Evolutionary conservation across 2,329 filamentous ascomycete genomes (phyloP).

Genomic region (Teratosphaeria pseudoeucalypti): DNA sequence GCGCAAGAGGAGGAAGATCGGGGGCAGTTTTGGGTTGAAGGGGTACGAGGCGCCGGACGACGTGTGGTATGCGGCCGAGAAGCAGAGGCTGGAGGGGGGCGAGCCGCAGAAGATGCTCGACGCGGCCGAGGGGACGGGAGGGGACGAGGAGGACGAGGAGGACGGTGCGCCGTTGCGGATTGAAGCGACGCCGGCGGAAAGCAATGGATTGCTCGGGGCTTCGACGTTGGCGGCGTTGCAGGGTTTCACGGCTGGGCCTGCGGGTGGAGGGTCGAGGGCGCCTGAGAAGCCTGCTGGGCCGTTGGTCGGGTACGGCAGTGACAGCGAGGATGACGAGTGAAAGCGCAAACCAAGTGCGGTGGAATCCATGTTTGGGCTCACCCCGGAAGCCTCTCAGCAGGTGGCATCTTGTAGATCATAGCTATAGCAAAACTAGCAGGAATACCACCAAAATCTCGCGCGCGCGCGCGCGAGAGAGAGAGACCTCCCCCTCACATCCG

Average conservation of each 20-base stretch:
- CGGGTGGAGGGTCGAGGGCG: constrained; percentile 36
- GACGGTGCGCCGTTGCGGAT: constrained; percentile 29
- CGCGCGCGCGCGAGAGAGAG: too few species aligned
- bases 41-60: constrained; percentile 92
- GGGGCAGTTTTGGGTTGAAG: constrained; percentile 77
- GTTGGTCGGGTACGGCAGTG: constrained; percentile 80
- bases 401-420: background rate
- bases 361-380: too few species aligned
- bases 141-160: constrained; percentile 31
- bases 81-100: constrained; percentile 55
- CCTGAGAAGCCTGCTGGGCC: constrained; percentile 53
- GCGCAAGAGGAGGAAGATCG: constrained; percentile 76
- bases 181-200: constrained; percentile 21
- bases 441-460: background rate
- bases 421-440: background rate
- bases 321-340: constrained; percentile 58
- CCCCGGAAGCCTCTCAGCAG: too few species aligned
- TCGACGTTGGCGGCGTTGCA: constrained; percentile 73
- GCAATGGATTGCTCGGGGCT: constrained; percentile 63
- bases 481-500: constrained; percentile 4
- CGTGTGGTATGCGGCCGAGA: constrained; percentile 78
- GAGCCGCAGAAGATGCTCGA: constrained; percentile 51
- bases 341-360: too few species aligned
- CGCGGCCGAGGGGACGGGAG: constrained; percentile 25
- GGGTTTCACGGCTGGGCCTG: constrained; percentile 35